Percentiles rank a stretch among this genome's conserved stretches.
Conservation (phyloP, 2,329 filamentous ascomycete species). For the Neofusicoccum sp. region DNA sequence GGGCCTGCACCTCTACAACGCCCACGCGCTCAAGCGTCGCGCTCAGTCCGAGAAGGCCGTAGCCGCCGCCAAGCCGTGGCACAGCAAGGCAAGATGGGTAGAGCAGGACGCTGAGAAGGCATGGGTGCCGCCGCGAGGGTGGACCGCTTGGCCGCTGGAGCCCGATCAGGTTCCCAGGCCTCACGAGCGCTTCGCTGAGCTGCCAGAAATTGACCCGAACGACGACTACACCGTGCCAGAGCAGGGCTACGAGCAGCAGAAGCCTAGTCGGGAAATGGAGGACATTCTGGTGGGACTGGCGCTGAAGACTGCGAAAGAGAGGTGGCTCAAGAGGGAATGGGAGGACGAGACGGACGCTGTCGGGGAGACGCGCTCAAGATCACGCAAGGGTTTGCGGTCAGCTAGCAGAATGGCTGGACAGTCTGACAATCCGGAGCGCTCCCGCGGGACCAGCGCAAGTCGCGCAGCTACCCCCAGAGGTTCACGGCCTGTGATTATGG, state of each 20-base stretch:
- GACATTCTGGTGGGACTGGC: conserved; percentile 68
- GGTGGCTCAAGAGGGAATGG: conserved; percentile 46
- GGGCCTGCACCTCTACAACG: conserved; percentile 74
- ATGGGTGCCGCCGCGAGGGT: conserved; percentile 54
- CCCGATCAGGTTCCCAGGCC: conserved; percentile 60
- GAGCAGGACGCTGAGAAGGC: conserved; percentile 31
- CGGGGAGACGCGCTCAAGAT: conserved; percentile 14
- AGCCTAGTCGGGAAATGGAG: conserved; percentile 63
- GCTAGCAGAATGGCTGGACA: conserved; percentile 15
- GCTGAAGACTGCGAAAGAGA: conserved; percentile 65
- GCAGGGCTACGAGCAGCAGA: conserved; percentile 35
- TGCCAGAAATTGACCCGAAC: conserved; percentile 41
- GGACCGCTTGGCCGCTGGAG: conserved; percentile 84
- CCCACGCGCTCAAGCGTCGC: conserved; percentile 65
- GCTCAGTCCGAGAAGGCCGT: conserved; percentile 20
- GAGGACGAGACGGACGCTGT: conserved; percentile 23
- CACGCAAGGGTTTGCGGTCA: conserved; percentile 17
- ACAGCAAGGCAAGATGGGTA: conserved; percentile 43
- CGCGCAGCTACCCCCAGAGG: conserved; percentile 3
- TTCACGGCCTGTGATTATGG: conserved; percentile 54
- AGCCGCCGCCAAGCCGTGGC: conserved; percentile 31
- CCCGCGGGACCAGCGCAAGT: background rate
- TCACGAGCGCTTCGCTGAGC: conserved; percentile 48
- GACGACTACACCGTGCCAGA: conserved; percentile 53
- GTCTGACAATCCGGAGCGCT: background rate